A percentile compares a stretch with the other conserved stretches of the same genome.
Evolutionary conservation across 768 basidiomycete species (phyloP).

Genomic region (Cystofilobasidium bisporidii): DNA sequence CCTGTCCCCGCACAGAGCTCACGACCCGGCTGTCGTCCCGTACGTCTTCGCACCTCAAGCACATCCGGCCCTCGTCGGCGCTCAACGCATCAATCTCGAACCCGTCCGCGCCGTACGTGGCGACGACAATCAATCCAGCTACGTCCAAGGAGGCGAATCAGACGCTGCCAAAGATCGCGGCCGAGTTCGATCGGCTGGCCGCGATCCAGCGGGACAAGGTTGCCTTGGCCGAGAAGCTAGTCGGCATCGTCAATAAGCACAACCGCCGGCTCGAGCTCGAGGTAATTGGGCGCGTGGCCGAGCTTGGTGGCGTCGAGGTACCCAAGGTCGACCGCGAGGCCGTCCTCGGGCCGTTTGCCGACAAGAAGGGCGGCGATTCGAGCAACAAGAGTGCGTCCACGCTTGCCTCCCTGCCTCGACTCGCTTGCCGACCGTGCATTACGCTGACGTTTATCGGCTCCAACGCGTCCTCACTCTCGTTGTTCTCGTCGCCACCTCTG

Average conservation of each 20-base stretch:
- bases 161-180: conserved; percentile 22
- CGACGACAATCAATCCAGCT: conserved; percentile 5
- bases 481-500: too few species aligned
- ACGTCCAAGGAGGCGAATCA: conserved; percentile 1
- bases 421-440: too few species aligned
- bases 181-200: conserved; percentile 21
- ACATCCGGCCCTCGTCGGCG: conserved; percentile 19
- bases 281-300: conserved; percentile 23
- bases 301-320: conserved; percentile 21
- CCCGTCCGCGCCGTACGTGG: conserved; percentile 1
- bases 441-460: too few species aligned
- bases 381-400: conserved; percentile 10
- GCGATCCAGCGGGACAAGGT: conserved; percentile 21
- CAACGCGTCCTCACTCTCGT: too few species aligned
- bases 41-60: conserved; percentile 25
- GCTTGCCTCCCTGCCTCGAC: too few species aligned
- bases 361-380: neutral
- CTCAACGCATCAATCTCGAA: conserved; percentile 20
- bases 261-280: conserved; percentile 18
- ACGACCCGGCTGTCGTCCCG: conserved; percentile 19
- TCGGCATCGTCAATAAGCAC: conserved; percentile 13
- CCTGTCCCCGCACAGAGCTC: conserved; percentile 10
- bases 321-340: conserved; percentile 4
- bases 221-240: conserved; percentile 11
- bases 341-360: neutral